phyloP scores from a whole-genome alignment of 2,329 filamentous ascomycete species.

The Colletotrichum plurivorum region DNA sequence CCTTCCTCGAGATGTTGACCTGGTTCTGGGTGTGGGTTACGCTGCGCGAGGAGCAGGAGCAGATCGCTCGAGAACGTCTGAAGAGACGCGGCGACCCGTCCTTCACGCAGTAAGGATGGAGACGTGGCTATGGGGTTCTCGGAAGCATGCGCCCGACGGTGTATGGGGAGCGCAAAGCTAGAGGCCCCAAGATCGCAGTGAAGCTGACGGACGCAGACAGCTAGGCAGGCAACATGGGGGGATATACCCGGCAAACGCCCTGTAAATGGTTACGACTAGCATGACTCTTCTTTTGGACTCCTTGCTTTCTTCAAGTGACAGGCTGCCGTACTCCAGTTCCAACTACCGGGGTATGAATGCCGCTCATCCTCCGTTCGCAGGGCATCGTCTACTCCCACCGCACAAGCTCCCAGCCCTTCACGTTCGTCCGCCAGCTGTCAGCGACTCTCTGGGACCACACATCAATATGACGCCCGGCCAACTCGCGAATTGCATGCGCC shows the following conservation, averaged over 20 bases:
- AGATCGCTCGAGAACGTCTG: conserved; percentile 56
- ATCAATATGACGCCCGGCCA: conserved; percentile 20
- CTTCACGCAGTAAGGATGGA: not conserved
- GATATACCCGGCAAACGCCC: conserved; percentile 21
- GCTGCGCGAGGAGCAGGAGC: conserved; percentile 74
- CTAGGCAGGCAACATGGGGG: not conserved
- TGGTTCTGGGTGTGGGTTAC: conserved; percentile 91
- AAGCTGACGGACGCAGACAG: not conserved
- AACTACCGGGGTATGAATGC: not conserved
- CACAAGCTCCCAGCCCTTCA: conserved; percentile 46
- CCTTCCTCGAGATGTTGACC: conserved; percentile 84
- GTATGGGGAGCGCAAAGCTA: not conserved
- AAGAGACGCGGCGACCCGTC: conserved; percentile 44
- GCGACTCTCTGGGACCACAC: conserved; percentile 42
- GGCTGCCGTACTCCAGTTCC: conserved; percentile 1
- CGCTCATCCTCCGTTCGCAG: not conserved
- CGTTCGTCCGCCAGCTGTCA: conserved; percentile 44
- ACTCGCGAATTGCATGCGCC: conserved; percentile 28
- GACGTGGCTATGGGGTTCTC: not conserved
- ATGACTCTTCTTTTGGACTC: conserved; percentile 22
- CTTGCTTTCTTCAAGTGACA: not conserved
- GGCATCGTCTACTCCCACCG: conserved; percentile 42
- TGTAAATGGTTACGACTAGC: not conserved
- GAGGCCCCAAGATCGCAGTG: not conserved
- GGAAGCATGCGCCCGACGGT: not conserved